A percentile compares a stretch with the other conserved stretches of the same genome.
Conservation (phyloP, 148 eudicot genomes). For the Rhododendron kiyosumense region DNA sequence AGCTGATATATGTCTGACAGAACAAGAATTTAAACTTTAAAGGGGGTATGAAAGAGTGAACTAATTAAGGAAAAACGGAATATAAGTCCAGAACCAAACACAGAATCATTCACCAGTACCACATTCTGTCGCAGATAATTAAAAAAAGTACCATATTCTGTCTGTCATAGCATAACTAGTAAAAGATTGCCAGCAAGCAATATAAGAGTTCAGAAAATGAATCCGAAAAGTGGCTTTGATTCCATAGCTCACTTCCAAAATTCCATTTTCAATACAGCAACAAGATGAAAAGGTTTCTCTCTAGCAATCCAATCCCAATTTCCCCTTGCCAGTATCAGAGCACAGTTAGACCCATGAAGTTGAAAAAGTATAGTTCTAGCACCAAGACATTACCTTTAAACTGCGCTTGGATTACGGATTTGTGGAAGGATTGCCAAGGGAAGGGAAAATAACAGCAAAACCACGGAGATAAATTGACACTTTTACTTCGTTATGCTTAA, state of each 20-base stretch:
- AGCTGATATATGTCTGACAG: too few species aligned
- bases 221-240: neutral
- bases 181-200: neutral
- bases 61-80: too few species aligned
- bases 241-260: neutral
- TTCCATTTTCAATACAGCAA: neutral
- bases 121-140: neutral
- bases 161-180: neutral
- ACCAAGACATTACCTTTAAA: neutral
- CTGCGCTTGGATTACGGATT: neutral
- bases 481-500: neutral
- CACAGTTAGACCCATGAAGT: neutral
- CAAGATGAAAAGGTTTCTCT: neutral
- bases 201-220: neutral
- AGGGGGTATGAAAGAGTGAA: too few species aligned
- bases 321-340: neutral
- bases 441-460: neutral
- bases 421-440: neutral
- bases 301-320: neutral
- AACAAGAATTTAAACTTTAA: too few species aligned
- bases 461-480: neutral
- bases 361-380: neutral
- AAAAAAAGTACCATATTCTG: neutral
- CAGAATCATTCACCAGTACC: too few species aligned
- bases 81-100: too few species aligned